phyloP scores from a whole-genome alignment of 345 rosid species.

The Populus tremula region DNA sequence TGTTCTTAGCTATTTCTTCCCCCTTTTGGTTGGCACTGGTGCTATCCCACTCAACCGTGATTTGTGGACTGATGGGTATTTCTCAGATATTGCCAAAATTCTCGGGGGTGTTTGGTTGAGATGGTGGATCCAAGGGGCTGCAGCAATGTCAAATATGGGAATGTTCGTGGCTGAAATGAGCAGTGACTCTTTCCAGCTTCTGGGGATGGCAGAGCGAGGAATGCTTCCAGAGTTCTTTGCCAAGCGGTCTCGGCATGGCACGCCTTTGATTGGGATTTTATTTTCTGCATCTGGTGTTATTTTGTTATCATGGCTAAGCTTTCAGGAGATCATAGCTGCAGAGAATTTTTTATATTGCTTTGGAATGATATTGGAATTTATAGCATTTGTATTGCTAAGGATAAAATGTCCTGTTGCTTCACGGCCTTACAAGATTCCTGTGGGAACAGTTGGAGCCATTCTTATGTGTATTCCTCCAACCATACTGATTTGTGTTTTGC shows the following conservation, averaged over 20 bases:
- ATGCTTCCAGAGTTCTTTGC: conserved; percentile 70
- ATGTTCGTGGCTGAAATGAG: conserved; percentile 82
- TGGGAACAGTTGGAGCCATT: conserved; percentile 58
- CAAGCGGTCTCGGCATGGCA: conserved; percentile 60
- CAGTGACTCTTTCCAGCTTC: conserved; percentile 72
- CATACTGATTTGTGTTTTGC: conserved; percentile 48
- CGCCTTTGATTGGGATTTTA: conserved; percentile 59
- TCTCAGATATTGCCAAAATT: conserved; percentile 62
- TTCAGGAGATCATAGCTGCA: conserved; percentile 66
- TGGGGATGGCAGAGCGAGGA: conserved; percentile 80
- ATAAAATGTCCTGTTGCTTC: conserved; percentile 50
- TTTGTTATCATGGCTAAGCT: conserved; percentile 65
- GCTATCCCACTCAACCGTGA: conserved; percentile 61
- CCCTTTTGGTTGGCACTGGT: conserved; percentile 58
- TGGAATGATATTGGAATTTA: conserved; percentile 73
- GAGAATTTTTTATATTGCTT: conserved; percentile 72
- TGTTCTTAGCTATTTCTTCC: conserved; percentile 56
- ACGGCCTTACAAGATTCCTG: conserved; percentile 69
- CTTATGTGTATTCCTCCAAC: conserved; percentile 72
- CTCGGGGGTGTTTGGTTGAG: conserved; percentile 70
- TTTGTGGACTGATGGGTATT: conserved; percentile 70
- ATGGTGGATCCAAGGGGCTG: conserved; percentile 77
- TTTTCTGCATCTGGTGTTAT: conserved; percentile 72
- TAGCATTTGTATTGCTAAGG: conserved; percentile 54
- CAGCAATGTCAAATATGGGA: conserved; percentile 70